A percentile compares a stretch with the other conserved stretches of the same genome.
Conservation (phyloP, 139 green algal species). For the Axilococcus clingmanii region DNA sequence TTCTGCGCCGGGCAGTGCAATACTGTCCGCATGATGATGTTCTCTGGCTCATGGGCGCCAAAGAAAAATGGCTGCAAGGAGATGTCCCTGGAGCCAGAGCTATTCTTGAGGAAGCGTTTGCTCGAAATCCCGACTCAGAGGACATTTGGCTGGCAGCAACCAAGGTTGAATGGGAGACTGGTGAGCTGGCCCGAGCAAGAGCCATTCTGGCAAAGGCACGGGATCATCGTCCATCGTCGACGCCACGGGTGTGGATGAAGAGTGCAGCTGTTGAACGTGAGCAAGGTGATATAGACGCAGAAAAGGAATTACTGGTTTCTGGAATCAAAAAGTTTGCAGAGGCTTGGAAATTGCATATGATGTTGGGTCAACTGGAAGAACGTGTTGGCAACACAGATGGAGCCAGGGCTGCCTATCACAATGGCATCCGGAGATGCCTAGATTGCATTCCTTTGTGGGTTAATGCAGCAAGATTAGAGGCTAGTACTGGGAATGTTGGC, state of each 20-base stretch:
- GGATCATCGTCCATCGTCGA: conserved; percentile 48
- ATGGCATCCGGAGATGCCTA: conserved; percentile 47
- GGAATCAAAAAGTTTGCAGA: conserved; percentile 56
- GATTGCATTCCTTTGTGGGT: conserved; percentile 63
- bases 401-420: conserved; percentile 26
- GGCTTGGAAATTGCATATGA: conserved; percentile 88
- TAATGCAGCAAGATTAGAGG: conserved; percentile 66
- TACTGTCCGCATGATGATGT: conserved; percentile 89
- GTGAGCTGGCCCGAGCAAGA: conserved; percentile 66
- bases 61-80: conserved; percentile 85
- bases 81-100: conserved; percentile 63
- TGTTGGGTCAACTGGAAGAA: conserved; percentile 89
- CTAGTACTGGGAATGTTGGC: conserved; percentile 44
- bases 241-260: conserved; percentile 95
- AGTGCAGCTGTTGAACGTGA: conserved; percentile 86
- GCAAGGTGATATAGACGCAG: conserved; percentile 46
- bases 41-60: conserved; percentile 96
- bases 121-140: conserved; percentile 82
- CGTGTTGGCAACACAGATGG: conserved; percentile 28
- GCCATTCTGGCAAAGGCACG: conserved; percentile 62
- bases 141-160: conserved; percentile 96
- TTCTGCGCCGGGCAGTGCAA: conserved; percentile 72
- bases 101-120: conserved; percentile 77
- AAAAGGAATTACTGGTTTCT: conserved; percentile 56
- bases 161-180: conserved; percentile 98